A percentile compares a stretch with the other conserved stretches of the same genome.
Conservation (phyloP, 345 rosid species). For the Citrus medica region DNA sequence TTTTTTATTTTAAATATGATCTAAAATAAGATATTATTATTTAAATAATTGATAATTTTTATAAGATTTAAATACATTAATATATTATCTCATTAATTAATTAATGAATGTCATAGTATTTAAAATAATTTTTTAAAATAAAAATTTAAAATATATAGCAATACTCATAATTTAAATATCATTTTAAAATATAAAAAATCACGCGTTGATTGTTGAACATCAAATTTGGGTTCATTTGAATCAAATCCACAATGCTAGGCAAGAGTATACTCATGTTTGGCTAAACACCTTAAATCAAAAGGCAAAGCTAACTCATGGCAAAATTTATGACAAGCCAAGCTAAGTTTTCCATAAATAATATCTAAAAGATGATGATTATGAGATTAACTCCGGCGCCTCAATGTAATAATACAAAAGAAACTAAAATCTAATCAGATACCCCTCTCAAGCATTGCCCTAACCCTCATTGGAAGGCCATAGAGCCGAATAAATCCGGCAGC, state of each 20-base stretch:
- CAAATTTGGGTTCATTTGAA: neutral
- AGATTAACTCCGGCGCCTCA: neutral
- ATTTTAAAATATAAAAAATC: too few species aligned
- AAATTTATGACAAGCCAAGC: neutral
- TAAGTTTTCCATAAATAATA: neutral
- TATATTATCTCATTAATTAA: too few species aligned
- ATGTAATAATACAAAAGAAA: neutral
- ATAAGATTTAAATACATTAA: too few species aligned
- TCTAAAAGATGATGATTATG: neutral
- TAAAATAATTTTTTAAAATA: too few species aligned
- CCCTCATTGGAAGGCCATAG: slow-evolving; percentile 81
- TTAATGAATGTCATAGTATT: too few species aligned
- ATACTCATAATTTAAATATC: too few species aligned
- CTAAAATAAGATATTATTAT: accelerated
- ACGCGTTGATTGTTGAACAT: neutral
- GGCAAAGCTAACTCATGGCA: neutral
- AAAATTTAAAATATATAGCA: accelerated
- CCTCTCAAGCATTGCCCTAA: slow-evolving; percentile 77
- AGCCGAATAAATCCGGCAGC: slow-evolving; percentile 82
- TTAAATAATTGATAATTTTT: too few species aligned
- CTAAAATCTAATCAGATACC: slow-evolving; percentile 29
- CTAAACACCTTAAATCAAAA: neutral
- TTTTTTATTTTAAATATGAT: too few species aligned
- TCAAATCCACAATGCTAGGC: neutral
- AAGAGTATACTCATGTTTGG: neutral